Conservation (phyloP, 164 flowering plant species). For the Nymphaea thermarum region DNA sequence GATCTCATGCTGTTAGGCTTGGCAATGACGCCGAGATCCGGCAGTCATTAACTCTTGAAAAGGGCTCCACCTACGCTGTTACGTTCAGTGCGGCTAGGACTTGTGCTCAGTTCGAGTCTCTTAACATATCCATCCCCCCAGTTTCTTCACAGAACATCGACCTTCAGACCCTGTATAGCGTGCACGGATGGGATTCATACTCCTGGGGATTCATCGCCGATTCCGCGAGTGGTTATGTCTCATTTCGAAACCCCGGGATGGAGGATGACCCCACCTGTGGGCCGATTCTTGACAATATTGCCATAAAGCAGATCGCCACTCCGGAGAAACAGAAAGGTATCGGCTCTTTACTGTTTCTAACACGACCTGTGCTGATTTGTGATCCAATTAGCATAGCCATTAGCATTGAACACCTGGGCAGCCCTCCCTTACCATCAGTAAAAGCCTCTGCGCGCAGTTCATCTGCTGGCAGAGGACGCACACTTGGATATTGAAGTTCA, state of each 20-base stretch:
- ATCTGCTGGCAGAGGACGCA: no score
- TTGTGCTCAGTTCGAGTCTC: conserved; percentile 88
- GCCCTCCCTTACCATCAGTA: no score
- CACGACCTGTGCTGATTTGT: no score
- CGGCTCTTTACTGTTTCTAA: no score
- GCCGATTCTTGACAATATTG: conserved; percentile 82
- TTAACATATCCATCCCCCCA: conserved; percentile 65
- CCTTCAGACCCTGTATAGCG: conserved; percentile 80
- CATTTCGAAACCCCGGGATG: conserved; percentile 76
- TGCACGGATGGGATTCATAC: conserved; percentile 92
- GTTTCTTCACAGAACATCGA: conserved; percentile 65
- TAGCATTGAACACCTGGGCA: no score
- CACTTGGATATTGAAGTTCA: no score
- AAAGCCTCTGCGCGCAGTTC: no score
- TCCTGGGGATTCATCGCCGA: conserved; percentile 67
- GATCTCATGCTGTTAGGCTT: conserved; percentile 69
- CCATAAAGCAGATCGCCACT: conserved; percentile 78
- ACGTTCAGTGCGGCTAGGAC: conserved; percentile 96
- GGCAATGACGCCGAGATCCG: conserved; percentile 87
- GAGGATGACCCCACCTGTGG: conserved; percentile 98
- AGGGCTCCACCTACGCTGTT: conserved; percentile 60
- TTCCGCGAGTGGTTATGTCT: conserved; percentile 28
- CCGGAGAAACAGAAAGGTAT: conserved; percentile 74
- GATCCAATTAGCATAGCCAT: no score
- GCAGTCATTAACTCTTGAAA: conserved; percentile 69